A percentile compares a stretch with the other conserved stretches of the same genome.
Evolutionary conservation across 2,329 filamentous ascomycete genomes (phyloP).

Genomic region (Alternaria postmessia): DNA sequence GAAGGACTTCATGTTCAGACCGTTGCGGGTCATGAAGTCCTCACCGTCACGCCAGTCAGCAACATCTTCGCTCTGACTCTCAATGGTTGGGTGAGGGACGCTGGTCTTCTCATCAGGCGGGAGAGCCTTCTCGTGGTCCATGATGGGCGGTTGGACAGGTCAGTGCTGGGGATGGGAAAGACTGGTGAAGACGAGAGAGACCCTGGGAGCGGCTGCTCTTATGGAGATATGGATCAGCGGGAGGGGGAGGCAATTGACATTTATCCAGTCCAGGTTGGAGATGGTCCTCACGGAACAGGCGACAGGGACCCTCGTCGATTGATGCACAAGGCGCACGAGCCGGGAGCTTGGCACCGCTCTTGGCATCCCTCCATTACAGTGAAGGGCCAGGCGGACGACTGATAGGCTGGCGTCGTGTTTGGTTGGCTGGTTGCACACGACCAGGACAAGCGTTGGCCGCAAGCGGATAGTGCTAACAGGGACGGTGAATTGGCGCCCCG

Average conservation of each 20-base stretch:
- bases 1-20: constrained; percentile 47
- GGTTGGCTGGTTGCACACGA: constrained; percentile 29
- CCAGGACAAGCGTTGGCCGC: constrained; percentile 29
- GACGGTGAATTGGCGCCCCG: constrained; percentile 21
- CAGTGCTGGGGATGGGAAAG: constrained; percentile 14
- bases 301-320: constrained; percentile 31
- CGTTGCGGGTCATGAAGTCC: constrained; percentile 48
- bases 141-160: constrained; percentile 28
- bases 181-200: constrained; percentile 10
- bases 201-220: constrained; percentile 27
- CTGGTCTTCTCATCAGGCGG: constrained; percentile 40
- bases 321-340: constrained; percentile 28
- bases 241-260: constrained; percentile 30
- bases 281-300: constrained; percentile 33
- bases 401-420: constrained; percentile 25
- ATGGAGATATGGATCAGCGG: constrained; percentile 37
- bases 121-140: constrained; percentile 39
- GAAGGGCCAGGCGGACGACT: constrained; percentile 19
- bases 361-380: constrained; percentile 30
- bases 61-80: constrained; percentile 17
- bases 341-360: constrained; percentile 36
- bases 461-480: constrained; percentile 20
- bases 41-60: constrained; percentile 43
- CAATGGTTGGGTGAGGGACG: constrained; percentile 23
- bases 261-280: constrained; percentile 28